Evolutionary conservation across 805 yeast species (phyloP).

Genomic region (Hanseniaspora lindneri): DNA sequence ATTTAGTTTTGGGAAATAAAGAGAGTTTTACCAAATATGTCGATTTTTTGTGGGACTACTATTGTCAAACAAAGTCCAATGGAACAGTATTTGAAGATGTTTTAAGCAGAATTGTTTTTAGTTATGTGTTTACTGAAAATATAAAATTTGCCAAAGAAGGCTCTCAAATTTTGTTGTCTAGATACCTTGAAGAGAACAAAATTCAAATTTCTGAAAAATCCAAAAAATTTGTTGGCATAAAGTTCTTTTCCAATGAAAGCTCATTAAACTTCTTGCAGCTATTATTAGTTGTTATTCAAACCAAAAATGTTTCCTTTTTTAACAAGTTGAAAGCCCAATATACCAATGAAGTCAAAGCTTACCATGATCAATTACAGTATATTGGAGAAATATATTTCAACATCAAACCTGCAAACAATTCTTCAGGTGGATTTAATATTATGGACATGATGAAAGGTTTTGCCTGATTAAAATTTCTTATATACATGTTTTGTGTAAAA

Average conservation of each 20-base stretch:
- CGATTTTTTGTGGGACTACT: constrained; percentile 39
- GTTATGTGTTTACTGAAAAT: constrained; percentile 60
- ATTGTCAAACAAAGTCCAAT: constrained; percentile 20
- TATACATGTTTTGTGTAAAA: neutral
- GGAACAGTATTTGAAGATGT: constrained; percentile 25
- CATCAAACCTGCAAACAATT: constrained; percentile 38
- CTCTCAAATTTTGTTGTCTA: constrained; percentile 29
- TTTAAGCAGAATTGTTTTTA: constrained; percentile 52
- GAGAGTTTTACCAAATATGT: constrained; percentile 42
- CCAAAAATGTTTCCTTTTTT: constrained; percentile 42
- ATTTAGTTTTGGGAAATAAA: constrained; percentile 53
- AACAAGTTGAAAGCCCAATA: constrained; percentile 43
- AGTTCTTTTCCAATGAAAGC: constrained; percentile 33
- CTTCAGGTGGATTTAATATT: constrained; percentile 28
- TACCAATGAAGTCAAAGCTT: constrained; percentile 24
- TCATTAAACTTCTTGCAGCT: constrained; percentile 61
- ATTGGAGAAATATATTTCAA: constrained; percentile 55
- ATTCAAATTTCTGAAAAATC: constrained; percentile 23
- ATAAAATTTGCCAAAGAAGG: constrained; percentile 44
- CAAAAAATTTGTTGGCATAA: constrained; percentile 29
- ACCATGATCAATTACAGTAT: constrained; percentile 36
- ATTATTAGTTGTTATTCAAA: constrained; percentile 47
- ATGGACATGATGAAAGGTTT: constrained; percentile 70
- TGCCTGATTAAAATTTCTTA: constrained; percentile 26
- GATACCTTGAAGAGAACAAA: constrained; percentile 23